Percentiles rank a stretch among this genome's conserved stretches.
Evolutionary conservation across 2,329 filamentous ascomycete genomes (phyloP).

Genomic region (Onygenales sp.): DNA sequence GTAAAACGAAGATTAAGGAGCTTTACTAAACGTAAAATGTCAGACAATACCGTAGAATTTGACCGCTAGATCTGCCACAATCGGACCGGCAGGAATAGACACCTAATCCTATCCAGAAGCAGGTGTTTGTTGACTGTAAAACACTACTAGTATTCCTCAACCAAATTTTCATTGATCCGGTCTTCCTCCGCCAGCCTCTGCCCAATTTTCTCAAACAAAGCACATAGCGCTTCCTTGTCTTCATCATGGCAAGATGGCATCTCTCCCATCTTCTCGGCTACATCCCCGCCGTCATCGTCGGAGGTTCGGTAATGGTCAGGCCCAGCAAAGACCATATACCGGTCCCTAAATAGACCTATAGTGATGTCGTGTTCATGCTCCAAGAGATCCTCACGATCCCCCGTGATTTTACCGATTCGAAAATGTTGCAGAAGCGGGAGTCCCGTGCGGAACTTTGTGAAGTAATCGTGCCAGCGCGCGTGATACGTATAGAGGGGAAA

Average conservation of each 20-base stretch:
- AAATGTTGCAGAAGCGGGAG: slow-evolving; percentile 13
- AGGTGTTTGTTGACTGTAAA: too few species aligned
- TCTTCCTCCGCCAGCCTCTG: too few species aligned
- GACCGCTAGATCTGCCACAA: too few species aligned
- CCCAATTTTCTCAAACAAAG: too few species aligned
- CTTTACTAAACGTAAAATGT: too few species aligned
- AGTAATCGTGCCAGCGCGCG: slow-evolving; percentile 16
- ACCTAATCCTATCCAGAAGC: too few species aligned
- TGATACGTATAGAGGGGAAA: slow-evolving; percentile 4
- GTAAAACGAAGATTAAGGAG: too few species aligned
- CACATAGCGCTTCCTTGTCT: not conserved
- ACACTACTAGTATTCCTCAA: too few species aligned
- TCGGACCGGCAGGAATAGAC: too few species aligned
- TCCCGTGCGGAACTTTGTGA: slow-evolving; percentile 10
- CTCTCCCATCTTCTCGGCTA: not conserved
- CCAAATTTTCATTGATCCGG: too few species aligned
- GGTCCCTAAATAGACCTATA: slow-evolving; percentile 6
- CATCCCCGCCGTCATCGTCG: slow-evolving; percentile 4
- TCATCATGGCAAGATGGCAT: slow-evolving; percentile 1
- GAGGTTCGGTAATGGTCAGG: slow-evolving; percentile 9
- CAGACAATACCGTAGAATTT: too few species aligned
- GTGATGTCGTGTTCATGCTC: slow-evolving; percentile 9
- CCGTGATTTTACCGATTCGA: slow-evolving; percentile 8
- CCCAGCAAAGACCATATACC: slow-evolving; percentile 16
- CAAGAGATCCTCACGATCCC: slow-evolving; percentile 7